Evolutionary conservation across 257 asterid species (phyloP), one percentile per base, ranked within the genome.

Genomic region (Gynochthodes officinalis): DNA sequence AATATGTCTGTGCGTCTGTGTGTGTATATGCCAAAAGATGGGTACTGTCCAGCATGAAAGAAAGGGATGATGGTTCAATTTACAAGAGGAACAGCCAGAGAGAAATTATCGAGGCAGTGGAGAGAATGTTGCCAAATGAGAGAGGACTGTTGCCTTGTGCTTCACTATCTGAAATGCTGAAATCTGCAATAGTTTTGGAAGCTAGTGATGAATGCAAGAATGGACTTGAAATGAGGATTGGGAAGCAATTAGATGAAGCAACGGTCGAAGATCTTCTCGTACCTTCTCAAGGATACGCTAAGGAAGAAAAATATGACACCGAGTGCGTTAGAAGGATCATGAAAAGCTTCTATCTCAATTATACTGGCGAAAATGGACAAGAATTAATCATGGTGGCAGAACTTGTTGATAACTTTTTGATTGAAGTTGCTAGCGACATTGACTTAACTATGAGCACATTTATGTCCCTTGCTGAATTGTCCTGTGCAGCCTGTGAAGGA

Each of bases 311-410:
- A 73, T 91, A 84, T 37, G 96, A 92, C 50, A 78, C 84, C 0
- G 95, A 87, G 60, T 83, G 92, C 49, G 80, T 92, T 50, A 81
- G 79, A 49, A 87, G 99, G 81, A 90, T 95, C 7, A 8, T 95
- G 83, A 89, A 82, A 76, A 77, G 72, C 43, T 95, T 87, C 78
- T 95, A 85, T 71, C 28, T 73, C 73, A 85, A 84, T 77, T 82
- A 82, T 74, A 27, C 37, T 0, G 80, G 78, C 4, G 46, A 63
- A 0, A 85, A 86, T n/a, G 39, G 44, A 0, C 58, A 69, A 3
- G 83, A 90, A 0, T 65, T 90, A 39, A 37, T 54, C 2, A 32
- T 67, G 1, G 96, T 93, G 3, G 82, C 95, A 0, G 86, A 86
- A 32, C 86, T 93, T 12, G 67, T 89, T 0, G 96, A 89, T 1